Evolutionary conservation across 2,329 filamentous ascomycete species (phyloP), one percentile per base, ranked within the genome.

Genomic region (Ophiocordyceps camponoti-saundersi): DNA sequence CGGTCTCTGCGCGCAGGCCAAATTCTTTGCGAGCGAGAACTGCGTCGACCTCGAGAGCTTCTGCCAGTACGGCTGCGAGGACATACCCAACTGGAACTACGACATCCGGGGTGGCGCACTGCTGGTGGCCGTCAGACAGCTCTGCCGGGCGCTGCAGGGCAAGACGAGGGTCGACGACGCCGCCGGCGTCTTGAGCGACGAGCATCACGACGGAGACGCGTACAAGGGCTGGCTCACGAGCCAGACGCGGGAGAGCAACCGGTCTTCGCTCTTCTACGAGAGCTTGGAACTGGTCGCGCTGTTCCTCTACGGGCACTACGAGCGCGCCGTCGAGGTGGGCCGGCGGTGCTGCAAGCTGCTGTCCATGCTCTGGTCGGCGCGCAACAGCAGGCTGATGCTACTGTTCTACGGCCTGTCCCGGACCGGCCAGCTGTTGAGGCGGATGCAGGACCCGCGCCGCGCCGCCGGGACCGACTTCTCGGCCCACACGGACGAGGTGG

Each of bases 31-130:
- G 13, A 80, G 79, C 52, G 77, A 85, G 51, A 80, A 85, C 49
- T 68, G 79, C 44, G 67, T 69, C 15, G 84, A 89, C 48, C 65
- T 87, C 0, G 83, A 88, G 57, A 72, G 72, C 0, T 85, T 79
- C 57, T 82, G 81, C 53, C 73, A 78, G 44, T 85, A 81, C 50
- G 74, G 79, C n/a, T 82, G 80, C 50, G 75, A 87, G 50, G 84
- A 88, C 51, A 75, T 85, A 48, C 76, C 77, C 1, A 77, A 81
- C 45, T 89, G 84, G 84, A 68, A 79, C 44, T 67, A 72, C 42
- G 84, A 88, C 54, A 73, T 81, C 1, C 72, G 82, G 48, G 85
- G 85, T 16, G 85, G 85, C 2, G 77, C 78, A 0, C 67, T 87
- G 46, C 65, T 89, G 7, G 75, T 83, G 49, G 72, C 75, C 3